These are phyloP conservation scores for Chondrus crispus DNA, from an alignment of 23 red algal species.

Conservation along the genomic window DNA sequence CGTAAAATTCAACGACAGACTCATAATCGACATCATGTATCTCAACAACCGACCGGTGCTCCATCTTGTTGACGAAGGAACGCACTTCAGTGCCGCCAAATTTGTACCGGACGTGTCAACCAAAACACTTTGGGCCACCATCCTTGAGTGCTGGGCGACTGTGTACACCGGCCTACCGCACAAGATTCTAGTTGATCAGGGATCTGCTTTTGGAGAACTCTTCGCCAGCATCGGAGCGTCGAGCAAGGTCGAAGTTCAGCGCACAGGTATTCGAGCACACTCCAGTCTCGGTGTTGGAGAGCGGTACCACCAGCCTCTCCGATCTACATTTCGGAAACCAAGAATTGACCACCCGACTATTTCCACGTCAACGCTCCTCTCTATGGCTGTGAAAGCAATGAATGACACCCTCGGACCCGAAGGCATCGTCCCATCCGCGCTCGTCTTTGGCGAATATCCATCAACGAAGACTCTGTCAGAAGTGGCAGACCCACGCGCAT, in stretches of 20 bases:
- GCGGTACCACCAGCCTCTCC: constrained; percentile 14
- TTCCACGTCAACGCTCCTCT: background rate
- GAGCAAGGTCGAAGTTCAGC: background rate
- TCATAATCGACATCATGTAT: constrained; percentile 22
- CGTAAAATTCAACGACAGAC: background rate
- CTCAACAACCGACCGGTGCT: background rate
- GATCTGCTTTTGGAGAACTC: background rate
- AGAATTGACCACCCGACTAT: background rate
- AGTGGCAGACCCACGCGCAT: background rate
- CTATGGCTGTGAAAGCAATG: background rate
- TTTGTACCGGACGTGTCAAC: background rate
- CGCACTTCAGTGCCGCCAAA: background rate
- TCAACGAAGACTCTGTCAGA: background rate
- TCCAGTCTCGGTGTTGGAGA: background rate
- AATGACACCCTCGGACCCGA: background rate
- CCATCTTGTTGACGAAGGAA: background rate
- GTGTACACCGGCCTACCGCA: background rate
- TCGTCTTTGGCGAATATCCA: background rate
- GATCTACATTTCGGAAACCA: constrained; percentile 5
- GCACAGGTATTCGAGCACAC: constrained; percentile 18
- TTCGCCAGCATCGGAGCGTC: background rate
- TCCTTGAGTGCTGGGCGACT: background rate
- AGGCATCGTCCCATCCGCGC: background rate
- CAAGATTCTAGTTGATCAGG: background rate
- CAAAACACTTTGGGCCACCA: constrained; percentile 17